Percentiles rank a stretch among this genome's conserved stretches.
Evolutionary conservation across 2,329 filamentous ascomycete genomes (phyloP).

Genomic region (Chrysoporthe puriensis): DNA sequence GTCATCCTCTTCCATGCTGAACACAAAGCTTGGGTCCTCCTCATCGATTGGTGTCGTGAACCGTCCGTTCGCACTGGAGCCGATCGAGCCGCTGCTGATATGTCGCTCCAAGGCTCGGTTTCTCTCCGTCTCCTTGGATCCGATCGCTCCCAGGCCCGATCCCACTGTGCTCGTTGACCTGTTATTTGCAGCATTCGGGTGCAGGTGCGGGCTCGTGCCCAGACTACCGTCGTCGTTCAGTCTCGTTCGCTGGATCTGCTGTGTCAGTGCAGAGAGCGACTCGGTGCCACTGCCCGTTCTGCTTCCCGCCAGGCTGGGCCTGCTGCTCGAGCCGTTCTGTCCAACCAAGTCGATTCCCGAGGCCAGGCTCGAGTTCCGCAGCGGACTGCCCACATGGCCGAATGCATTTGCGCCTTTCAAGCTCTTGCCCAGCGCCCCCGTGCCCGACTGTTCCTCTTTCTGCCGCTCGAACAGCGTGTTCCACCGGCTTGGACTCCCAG

Average conservation of each 20-base stretch:
- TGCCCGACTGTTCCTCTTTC: slow-evolving; percentile 57
- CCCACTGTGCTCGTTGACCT: slow-evolving; percentile 45
- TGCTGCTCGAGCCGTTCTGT: slow-evolving; percentile 37
- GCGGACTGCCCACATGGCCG: slow-evolving; percentile 67
- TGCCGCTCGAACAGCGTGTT: slow-evolving; percentile 63
- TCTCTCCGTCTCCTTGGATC: slow-evolving; percentile 39
- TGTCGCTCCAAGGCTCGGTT: slow-evolving; percentile 57
- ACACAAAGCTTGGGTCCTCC: slow-evolving; percentile 66
- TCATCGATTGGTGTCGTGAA: slow-evolving; percentile 69
- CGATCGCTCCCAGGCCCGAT: slow-evolving; percentile 42
- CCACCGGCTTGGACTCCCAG: slow-evolving; percentile 64
- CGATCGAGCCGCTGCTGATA: slow-evolving; percentile 62
- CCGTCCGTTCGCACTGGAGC: slow-evolving; percentile 55
- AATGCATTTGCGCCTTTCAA: slow-evolving; percentile 58
- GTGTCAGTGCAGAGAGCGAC: slow-evolving; percentile 61
- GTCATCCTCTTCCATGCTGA: slow-evolving; percentile 67
- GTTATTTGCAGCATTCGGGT: slow-evolving; percentile 50
- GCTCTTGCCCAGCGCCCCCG: slow-evolving; percentile 36
- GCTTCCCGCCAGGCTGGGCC: slow-evolving; percentile 45
- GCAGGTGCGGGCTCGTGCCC: slow-evolving; percentile 52
- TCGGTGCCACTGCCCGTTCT: slow-evolving; percentile 50
- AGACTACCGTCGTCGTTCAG: slow-evolving; percentile 47
- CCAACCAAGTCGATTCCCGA: slow-evolving; percentile 49
- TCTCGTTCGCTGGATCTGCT: slow-evolving; percentile 65
- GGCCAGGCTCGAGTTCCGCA: slow-evolving; percentile 65